These are phyloP conservation scores for Hymenoscyphus fraxineus DNA, from an alignment of 2,329 filamentous ascomycete species.

Conservation along the genomic window DNA sequence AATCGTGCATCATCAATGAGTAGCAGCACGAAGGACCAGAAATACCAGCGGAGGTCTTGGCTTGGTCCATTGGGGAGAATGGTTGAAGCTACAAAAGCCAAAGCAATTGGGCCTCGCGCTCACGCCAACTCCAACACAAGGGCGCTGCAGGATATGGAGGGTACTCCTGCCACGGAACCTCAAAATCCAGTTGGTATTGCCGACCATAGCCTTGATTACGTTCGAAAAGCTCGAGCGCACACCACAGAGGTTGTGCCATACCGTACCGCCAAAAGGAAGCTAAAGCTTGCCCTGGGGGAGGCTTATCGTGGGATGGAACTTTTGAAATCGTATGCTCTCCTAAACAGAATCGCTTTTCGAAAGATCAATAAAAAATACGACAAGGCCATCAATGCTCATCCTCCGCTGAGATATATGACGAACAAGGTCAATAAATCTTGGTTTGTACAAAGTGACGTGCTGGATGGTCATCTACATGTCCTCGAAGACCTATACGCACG, in stretches of 20 bases:
- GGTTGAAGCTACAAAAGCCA: constrained; percentile 39
- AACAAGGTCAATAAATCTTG: constrained; percentile 87
- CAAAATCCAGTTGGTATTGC: constrained; percentile 38
- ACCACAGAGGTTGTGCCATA: constrained; percentile 69
- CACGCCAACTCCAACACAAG: constrained; percentile 57
- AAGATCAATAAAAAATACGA: constrained; percentile 99
- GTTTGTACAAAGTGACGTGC: constrained; percentile 84
- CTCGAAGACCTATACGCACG: constrained; percentile 90
- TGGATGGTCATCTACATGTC: constrained; percentile 74
- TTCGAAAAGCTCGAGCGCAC: constrained; percentile 43
- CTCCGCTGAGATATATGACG: constrained; percentile 76
- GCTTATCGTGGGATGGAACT: constrained; percentile 90
- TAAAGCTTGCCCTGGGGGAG: constrained; percentile 87
- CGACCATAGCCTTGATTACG: constrained; percentile 45
- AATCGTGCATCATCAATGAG: constrained; percentile 17
- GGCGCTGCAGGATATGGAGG: constrained; percentile 50
- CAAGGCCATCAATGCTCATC: constrained; percentile 77
- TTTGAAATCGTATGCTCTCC: constrained; percentile 82
- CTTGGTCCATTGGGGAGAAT: constrained; percentile 45
- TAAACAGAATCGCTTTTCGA: constrained; percentile 90
- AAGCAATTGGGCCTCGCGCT: constrained; percentile 43
- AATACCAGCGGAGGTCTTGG: constrained; percentile 37
- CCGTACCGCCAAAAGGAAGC: constrained; percentile 80
- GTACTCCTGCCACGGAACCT: constrained; percentile 34
- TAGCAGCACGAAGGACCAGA: constrained; percentile 21